These are phyloP conservation scores for Termitomyces eurrhizus DNA, from an alignment of 768 basidiomycete genomes.

Conservation along the genomic window DNA sequence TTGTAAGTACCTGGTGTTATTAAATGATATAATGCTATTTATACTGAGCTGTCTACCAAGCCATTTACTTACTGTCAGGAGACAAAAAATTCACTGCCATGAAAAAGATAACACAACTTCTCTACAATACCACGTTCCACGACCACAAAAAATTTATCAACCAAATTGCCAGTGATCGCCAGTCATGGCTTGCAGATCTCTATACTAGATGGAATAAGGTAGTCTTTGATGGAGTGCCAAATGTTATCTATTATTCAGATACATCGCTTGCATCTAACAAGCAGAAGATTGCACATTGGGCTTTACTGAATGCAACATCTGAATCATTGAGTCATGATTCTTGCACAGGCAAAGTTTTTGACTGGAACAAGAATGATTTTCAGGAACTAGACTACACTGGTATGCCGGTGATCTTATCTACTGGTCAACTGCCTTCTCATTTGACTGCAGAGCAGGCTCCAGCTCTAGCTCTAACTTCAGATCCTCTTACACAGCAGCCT, in stretches of 20 bases:
- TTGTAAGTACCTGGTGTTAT: neutral
- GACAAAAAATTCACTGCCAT: neutral
- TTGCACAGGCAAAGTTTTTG: neutral
- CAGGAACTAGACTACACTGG: no score
- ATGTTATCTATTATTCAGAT: neutral
- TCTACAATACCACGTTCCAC: neutral
- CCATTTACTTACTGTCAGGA: neutral
- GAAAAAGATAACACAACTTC: neutral
- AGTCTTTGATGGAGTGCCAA: neutral
- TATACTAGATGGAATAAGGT: neutral
- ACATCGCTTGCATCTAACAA: neutral
- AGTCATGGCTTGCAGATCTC: neutral
- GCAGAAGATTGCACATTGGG: neutral
- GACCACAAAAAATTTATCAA: neutral
- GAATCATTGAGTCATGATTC: neutral
- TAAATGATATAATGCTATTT: no score
- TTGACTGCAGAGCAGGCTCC: neutral
- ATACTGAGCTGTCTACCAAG: neutral
- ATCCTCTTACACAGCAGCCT: neutral
- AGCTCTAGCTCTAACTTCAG: neutral
- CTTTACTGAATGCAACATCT: neutral
- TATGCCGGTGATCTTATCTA: no score
- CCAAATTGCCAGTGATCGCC: neutral
- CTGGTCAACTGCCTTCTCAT: no score
- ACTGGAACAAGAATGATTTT: neutral